Base-by-base conservation (phyloP, 441 rosid genomes). In the Manihot esculenta region DNA sequence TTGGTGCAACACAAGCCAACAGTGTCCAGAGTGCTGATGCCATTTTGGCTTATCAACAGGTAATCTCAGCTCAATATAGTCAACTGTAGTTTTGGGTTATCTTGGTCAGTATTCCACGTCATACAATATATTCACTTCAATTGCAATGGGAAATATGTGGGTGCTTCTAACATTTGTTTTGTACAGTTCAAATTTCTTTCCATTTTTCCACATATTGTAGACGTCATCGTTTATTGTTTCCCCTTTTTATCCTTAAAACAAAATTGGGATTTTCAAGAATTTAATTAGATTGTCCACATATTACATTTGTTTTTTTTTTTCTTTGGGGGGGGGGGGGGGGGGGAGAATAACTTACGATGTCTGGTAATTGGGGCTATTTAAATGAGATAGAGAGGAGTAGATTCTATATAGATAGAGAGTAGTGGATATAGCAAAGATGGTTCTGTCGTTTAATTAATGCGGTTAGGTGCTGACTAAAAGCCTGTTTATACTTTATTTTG, bases 21-120 rank as follows among this genome's bases (percentile, higher is more conserved):
- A 95, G 99, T 78, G 90, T 93, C 74, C 98, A 89, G 79, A 91
- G 99, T 84, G 86, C 97, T 49, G 98, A 95, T 87, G 99, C 99
- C 56, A 95, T 95, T 81, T 80, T 83, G 76, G 99, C 99, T 73
- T 95, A 95, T 81, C 99, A 95, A 76, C 89, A 77, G 91, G 99
- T 93, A 81, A 60, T 48, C 18, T 59, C 41, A 30, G 24, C 20
- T 9, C 48, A 51, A 70, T 56, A 11, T 8, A 54, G 24, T 33
- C 8, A 15, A 2, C 20, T 61, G 2, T 59, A 50, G 20, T 20
- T 57, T 48, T 21, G 11, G 13, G 7, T n/a, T n/a, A n/a, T n/a
- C n/a, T n/a, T n/a, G n/a, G n/a, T n/a, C n/a, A n/a, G n/a, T n/a
- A n/a, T n/a, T n/a, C n/a, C n/a, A n/a, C n/a, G n/a, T n/a, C n/a